Base-by-base conservation (phyloP, 2,329 filamentous ascomycete genomes). In the Aspergillus niger region DNA sequence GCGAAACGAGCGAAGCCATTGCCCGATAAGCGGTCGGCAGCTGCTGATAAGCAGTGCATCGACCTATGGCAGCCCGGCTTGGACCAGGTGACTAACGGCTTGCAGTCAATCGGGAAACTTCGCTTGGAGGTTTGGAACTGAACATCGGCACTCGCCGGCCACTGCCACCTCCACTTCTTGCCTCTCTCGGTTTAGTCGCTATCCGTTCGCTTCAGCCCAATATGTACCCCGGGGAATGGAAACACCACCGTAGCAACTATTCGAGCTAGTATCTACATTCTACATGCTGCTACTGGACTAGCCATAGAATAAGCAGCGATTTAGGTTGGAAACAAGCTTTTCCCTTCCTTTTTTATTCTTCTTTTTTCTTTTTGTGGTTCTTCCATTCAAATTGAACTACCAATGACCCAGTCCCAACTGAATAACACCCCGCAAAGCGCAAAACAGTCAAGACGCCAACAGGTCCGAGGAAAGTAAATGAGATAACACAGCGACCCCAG, bases 61-160 rank as follows among this genome's bases (percentile, higher is more conserved):
- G 53, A 26, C 53, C 53, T 55, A 55, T 55, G 32, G 53, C 53
- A 55, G 53, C 38, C 24, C 39, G 38, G 32, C 53, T 26, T 22
- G 39, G 39, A 4, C 26, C 24, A 28, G 43, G 53, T 55, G 53
- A 55, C 53, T 55, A 55, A 55, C 53, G 53, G 26, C 43, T 55
- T 47, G 36, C 52, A 55, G 53, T 55, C 53, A 55, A 55, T 28
- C 44, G 44, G 44, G 44, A 17, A 36, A 36, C 10, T 36, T 44
- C 41, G 44, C 44, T 28, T 38, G 52, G 32, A 24, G 26, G 8
- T 24, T 36, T 36, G 32, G 32, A 13, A 36, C 32, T 13, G 11
- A 36, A 36, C 39, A 47, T 55, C 53, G 53, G 53, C 53, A 55
- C 39, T 55, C 53, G 43, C 53, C 53, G 53, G 39, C 24, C 39